phyloP scores from a whole-genome alignment of 83 land plant species.

The Picea abies region DNA sequence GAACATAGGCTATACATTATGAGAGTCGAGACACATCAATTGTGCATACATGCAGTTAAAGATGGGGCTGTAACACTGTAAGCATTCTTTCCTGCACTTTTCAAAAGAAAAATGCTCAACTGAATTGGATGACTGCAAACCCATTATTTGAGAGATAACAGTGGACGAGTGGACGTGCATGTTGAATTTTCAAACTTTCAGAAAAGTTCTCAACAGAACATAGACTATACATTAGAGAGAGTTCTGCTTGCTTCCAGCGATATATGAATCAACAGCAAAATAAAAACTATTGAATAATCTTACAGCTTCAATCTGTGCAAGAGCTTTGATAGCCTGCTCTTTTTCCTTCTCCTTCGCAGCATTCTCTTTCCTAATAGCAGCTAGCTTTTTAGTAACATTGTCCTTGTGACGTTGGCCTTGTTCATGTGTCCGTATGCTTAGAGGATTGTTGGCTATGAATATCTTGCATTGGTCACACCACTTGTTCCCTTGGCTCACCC shows the following conservation, averaged over 20 bases:
- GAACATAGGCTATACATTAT: background rate
- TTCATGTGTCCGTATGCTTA: conserved; percentile 91
- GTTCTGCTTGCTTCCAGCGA: background rate
- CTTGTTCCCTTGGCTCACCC: conserved; percentile 99
- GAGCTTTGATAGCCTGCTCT: conserved; percentile 65
- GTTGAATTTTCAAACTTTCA: background rate
- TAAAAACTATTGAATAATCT: conserved; percentile 9
- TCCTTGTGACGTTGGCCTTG: conserved; percentile 90
- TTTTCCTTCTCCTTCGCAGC: conserved; percentile 81
- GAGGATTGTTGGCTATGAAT: conserved; percentile 81
- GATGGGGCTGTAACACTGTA: background rate
- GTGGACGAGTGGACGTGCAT: background rate
- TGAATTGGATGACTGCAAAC: background rate
- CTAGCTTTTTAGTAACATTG: conserved; percentile 75
- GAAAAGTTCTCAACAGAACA: background rate
- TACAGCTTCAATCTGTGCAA: conserved; percentile 92
- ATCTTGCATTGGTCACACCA: conserved; percentile 99
- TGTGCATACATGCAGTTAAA: background rate
- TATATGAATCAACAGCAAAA: background rate
- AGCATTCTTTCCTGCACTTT: background rate
- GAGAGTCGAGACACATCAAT: background rate
- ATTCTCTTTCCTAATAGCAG: conserved; percentile 73
- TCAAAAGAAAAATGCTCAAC: background rate
- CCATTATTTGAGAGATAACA: conserved; percentile 4
- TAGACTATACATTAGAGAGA: background rate